phyloP scores from a whole-genome alignment of 805 yeast genomes.

The Zygoascus flipseniorum region DNA sequence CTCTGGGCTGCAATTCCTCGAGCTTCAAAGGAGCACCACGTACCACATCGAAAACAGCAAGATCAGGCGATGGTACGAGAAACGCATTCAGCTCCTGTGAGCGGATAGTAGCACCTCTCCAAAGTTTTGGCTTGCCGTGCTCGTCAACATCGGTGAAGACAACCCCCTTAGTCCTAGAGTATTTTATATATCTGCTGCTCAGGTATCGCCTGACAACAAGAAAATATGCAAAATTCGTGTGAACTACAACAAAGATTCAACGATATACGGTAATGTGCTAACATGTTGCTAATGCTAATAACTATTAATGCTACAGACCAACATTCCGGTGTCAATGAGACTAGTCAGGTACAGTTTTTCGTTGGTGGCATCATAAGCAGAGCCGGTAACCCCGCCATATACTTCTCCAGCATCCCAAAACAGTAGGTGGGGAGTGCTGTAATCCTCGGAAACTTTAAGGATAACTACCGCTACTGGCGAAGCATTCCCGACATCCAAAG shows the following conservation, averaged over 20 bases:
- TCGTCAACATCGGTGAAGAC: constrained; percentile 41
- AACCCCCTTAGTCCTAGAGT: constrained; percentile 37
- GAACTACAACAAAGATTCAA: no score
- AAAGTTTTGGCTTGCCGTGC: constrained; percentile 41
- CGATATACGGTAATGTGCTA: no score
- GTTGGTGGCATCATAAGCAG: neutral
- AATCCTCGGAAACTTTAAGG: neutral
- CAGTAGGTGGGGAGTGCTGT: neutral
- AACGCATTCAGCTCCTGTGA: constrained; percentile 40
- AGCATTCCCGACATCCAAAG: neutral
- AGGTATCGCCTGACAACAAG: no score
- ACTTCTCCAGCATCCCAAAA: neutral
- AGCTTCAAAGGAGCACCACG: constrained; percentile 32
- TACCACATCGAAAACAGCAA: constrained; percentile 42
- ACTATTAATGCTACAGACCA: neutral
- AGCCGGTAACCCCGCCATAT: neutral
- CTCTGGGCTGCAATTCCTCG: constrained; percentile 35
- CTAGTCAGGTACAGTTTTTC: neutral
- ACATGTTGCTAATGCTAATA: neutral
- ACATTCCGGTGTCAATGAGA: neutral
- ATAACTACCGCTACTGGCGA: neutral
- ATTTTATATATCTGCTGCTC: constrained; percentile 11
- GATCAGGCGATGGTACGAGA: constrained; percentile 33
- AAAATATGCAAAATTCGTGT: no score
- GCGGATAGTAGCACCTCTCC: constrained; percentile 36